Conservation (phyloP, 306 rosid genomes). For the Dryas drummondii region DNA sequence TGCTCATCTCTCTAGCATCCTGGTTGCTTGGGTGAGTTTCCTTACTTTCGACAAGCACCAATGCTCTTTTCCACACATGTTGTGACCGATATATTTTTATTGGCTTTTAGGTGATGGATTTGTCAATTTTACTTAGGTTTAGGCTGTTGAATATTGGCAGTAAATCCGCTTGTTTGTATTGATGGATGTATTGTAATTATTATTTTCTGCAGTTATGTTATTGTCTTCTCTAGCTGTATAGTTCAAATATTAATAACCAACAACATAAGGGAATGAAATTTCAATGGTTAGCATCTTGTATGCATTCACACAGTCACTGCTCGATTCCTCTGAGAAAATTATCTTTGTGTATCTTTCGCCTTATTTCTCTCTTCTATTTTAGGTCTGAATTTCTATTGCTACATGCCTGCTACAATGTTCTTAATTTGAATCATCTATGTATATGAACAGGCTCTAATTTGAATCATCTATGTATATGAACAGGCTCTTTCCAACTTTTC, state of each 20-base stretch:
- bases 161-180: not conserved
- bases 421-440: not conserved
- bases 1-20: constrained; percentile 27
- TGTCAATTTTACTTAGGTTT: not conserved
- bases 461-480: not conserved
- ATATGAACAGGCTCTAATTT: not conserved
- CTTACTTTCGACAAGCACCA: constrained; percentile 7
- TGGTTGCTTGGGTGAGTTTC: constrained; percentile 53
- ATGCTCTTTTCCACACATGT: not conserved
- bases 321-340: not conserved
- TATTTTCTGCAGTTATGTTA: not conserved
- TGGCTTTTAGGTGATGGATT: not conserved
- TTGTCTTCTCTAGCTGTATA: not conserved
- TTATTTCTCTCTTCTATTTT: not conserved
- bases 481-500: not conserved
- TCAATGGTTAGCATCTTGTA: constrained; percentile 1
- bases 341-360: not conserved
- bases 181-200: constrained; percentile 5
- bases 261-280: not conserved
- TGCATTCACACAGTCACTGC: not conserved
- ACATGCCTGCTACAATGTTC: not conserved
- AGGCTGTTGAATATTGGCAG: not conserved
- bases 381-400: constrained; percentile 1
- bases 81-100: not conserved
- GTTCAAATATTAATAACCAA: constrained; percentile 7